Base-by-base conservation (phyloP, 23 red algal species). In the Gracilariopsis chorda region DNA sequence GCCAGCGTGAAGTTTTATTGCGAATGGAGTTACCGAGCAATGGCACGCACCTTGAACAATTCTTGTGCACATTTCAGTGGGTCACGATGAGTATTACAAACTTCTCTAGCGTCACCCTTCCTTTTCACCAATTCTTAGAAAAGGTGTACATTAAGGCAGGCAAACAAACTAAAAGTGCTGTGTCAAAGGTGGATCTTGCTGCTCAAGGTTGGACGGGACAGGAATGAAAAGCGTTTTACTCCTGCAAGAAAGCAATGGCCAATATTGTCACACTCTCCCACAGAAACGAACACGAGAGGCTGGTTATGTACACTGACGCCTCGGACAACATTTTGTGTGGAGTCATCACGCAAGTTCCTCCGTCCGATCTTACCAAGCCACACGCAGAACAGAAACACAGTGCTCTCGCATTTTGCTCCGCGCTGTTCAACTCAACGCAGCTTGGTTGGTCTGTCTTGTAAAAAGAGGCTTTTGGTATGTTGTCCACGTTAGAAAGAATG, bases 121-220 rank as follows among this genome's bases (percentile, higher is more conserved):
- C 41, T 39, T 19, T 75, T 25, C 19, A 39, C 10, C 25, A 39
- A 4, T 75, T 75, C 69, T 8, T 75, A 4, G 69, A 75, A 35
- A 75, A 75, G 19, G 29, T 75, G 34, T 7, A 35, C 69, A 35
- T 28, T 47, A 19, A 27, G 24, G 77, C 46, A 20, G 77, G 47
- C 36, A 52, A 58, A 39, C 77, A 35, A 24, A 81, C 77, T 27
- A 60, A 81, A 21, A 0, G 1, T 27, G 77, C 46, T 7, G 77
- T 59, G 9, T 56, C 77, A 8, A 21, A 35, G 9, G 46, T 60
- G 44, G 21, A 39, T 14, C 77, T 81, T 10, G 9, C 14, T 8
- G 37, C 21, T 21, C 25, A 57, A 21, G 77, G 77, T 47, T 81
- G 77, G 77, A 51, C n/a, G n/a, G n/a, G n/a, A n/a, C n/a, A n/a